Evolutionary conservation across 2,329 filamentous ascomycete genomes (phyloP).

Genomic region (Phaeosphaeriaceae sp.): DNA sequence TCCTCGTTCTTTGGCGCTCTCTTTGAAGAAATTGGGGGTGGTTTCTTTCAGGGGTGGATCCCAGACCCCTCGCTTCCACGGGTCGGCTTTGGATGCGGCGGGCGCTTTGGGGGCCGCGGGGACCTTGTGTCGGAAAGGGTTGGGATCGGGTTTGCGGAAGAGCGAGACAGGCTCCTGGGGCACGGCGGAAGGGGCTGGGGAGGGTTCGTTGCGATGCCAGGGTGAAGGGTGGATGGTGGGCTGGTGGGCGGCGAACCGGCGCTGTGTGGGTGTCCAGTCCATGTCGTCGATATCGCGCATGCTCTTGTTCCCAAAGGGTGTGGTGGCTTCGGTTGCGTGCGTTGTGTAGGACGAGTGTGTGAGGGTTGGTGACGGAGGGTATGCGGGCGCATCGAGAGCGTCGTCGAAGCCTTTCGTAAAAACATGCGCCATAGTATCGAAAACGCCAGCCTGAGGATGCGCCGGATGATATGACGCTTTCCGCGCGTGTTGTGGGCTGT

Average conservation of each 20-base stretch:
- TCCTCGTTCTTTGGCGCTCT: constrained; percentile 35
- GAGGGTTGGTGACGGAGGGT: constrained; percentile 45
- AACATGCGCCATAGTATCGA: constrained; percentile 45
- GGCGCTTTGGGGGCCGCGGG: constrained; percentile 74
- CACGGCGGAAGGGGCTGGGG: constrained; percentile 12
- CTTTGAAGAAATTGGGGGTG: constrained; percentile 62
- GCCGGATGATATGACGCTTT: constrained; percentile 33
- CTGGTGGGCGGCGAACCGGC: constrained; percentile 48
- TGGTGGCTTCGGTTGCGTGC: constrained; percentile 35
- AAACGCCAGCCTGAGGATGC: constrained; percentile 37
- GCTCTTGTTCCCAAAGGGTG: constrained; percentile 23
- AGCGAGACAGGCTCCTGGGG: constrained; percentile 25
- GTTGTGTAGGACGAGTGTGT: constrained; percentile 31
- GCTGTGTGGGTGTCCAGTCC: constrained; percentile 73
- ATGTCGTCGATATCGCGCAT: constrained; percentile 63
- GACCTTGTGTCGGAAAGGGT: constrained; percentile 74
- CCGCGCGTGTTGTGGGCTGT: constrained; percentile 24
- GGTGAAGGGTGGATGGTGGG: constrained; percentile 31
- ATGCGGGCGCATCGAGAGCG: constrained; percentile 27
- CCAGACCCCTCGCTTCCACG: constrained; percentile 55
- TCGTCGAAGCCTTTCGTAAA: constrained; percentile 49
- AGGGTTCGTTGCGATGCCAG: constrained; percentile 13
- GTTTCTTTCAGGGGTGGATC: constrained; percentile 61
- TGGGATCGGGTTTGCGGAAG: constrained; percentile 46
- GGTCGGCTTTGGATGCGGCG: constrained; percentile 69